These are phyloP conservation scores for Plasmodium fragile DNA, from an alignment of 169 alveolate species.

Conservation along the genomic window DNA sequence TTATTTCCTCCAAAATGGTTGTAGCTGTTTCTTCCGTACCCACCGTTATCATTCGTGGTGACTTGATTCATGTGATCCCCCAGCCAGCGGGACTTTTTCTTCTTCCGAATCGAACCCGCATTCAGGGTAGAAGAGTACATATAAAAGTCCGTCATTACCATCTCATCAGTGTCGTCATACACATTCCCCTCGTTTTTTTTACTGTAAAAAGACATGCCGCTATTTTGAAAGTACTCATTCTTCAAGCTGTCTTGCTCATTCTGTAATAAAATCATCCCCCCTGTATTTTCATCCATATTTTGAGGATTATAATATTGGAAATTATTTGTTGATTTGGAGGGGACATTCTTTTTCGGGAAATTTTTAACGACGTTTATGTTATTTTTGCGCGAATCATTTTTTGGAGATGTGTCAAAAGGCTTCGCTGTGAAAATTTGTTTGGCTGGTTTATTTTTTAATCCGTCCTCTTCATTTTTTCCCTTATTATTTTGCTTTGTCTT, in stretches of 20 bases:
- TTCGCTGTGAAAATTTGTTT: slow-evolving; percentile 6
- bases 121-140: slow-evolving; percentile 43
- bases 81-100: background rate
- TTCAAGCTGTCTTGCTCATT: slow-evolving; percentile 12
- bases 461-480: background rate
- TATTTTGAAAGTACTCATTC: slow-evolving; percentile 28
- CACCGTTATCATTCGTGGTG: background rate
- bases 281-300: slow-evolving; percentile 3
- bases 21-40: background rate
- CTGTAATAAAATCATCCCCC: slow-evolving; percentile 1
- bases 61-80: background rate
- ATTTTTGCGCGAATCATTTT: slow-evolving; percentile 9
- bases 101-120: slow-evolving; percentile 29
- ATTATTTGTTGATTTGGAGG: background rate
- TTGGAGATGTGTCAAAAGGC: background rate
- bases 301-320: background rate
- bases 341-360: background rate
- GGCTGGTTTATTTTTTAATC: slow-evolving; percentile 10
- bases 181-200: slow-evolving; percentile 19
- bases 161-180: slow-evolving; percentile 44
- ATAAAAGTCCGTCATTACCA: slow-evolving; percentile 47
- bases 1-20: background rate
- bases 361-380: slow-evolving; percentile 19
- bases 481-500: slow-evolving; percentile 18
- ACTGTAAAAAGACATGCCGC: background rate